Conservation (phyloP, 179 eudicot species). For the Kewa caespitosa region DNA sequence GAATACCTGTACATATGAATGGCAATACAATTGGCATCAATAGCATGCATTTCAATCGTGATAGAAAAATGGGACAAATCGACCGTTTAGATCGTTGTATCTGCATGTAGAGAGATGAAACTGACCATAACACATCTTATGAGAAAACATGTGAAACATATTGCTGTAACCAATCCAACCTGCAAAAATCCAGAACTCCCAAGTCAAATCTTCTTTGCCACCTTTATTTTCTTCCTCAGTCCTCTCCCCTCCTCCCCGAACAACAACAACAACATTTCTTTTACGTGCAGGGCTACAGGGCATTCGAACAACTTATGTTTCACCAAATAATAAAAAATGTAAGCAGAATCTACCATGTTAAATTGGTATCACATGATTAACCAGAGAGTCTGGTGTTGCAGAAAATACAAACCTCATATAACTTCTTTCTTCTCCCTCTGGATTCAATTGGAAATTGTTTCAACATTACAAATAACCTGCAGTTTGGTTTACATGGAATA, state of each 20-base stretch:
- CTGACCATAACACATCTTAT: constrained; percentile 84
- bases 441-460: constrained; percentile 90
- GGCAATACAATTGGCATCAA: neutral
- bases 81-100: neutral
- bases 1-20: constrained; percentile 47
- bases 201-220: neutral
- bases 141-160: constrained; percentile 82
- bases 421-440: constrained; percentile 82
- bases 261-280: no score
- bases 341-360: no score
- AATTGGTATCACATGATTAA: neutral
- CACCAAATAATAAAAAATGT: no score
- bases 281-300: neutral
- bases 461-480: constrained; percentile 80
- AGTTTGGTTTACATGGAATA: constrained; percentile 3
- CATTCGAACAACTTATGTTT: no score
- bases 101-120: constrained; percentile 4
- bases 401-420: constrained; percentile 69
- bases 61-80: neutral
- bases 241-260: no score
- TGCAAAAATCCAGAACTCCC: constrained; percentile 31
- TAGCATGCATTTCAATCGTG: neutral
- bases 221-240: neutral
- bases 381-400: neutral
- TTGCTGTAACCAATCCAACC: constrained; percentile 90